Evolutionary conservation across 1,284 basidiomycete species (phyloP).

Genomic region (Ustilago nuda): DNA sequence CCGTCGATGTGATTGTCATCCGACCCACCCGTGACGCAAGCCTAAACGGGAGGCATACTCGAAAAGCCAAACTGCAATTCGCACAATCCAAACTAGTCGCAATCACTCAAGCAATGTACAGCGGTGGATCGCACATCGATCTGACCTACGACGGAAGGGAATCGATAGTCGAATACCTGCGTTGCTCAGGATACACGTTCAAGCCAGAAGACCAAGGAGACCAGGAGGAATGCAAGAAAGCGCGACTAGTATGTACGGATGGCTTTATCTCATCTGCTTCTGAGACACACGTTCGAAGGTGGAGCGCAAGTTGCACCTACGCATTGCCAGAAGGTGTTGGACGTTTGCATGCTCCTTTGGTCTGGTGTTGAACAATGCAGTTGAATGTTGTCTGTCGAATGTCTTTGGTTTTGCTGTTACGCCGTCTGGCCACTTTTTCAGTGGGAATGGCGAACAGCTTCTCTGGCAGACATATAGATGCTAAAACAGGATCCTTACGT

Average conservation of each 20-base stretch:
- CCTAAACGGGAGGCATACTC: not conserved
- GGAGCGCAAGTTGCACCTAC: not conserved
- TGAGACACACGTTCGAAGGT: slow-evolving; percentile 12
- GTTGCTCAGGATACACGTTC: slow-evolving; percentile 82
- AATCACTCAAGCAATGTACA: slow-evolving; percentile 61
- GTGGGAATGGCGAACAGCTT: no score
- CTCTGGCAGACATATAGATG: no score
- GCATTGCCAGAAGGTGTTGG: not conserved
- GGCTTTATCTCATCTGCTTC: slow-evolving; percentile 14
- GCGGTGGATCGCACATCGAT: slow-evolving; percentile 53
- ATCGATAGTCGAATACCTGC: slow-evolving; percentile 81
- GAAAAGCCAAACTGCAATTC: slow-evolving; percentile 12
- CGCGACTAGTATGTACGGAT: slow-evolving; percentile 33
- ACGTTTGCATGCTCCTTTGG: not conserved
- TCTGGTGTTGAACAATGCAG: not conserved
- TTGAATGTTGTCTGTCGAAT: no score
- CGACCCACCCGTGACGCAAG: slow-evolving; percentile 79
- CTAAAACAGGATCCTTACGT: no score
- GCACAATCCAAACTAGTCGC: slow-evolving; percentile 32
- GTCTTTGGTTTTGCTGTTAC: no score
- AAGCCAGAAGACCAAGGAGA: not conserved
- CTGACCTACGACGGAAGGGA: slow-evolving; percentile 56
- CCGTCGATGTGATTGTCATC: slow-evolving; percentile 84
- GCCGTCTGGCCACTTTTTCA: no score
- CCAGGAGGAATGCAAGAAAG: not conserved